phyloP scores from a whole-genome alignment of 345 rosid species.

The Hibiscus trionum region DNA sequence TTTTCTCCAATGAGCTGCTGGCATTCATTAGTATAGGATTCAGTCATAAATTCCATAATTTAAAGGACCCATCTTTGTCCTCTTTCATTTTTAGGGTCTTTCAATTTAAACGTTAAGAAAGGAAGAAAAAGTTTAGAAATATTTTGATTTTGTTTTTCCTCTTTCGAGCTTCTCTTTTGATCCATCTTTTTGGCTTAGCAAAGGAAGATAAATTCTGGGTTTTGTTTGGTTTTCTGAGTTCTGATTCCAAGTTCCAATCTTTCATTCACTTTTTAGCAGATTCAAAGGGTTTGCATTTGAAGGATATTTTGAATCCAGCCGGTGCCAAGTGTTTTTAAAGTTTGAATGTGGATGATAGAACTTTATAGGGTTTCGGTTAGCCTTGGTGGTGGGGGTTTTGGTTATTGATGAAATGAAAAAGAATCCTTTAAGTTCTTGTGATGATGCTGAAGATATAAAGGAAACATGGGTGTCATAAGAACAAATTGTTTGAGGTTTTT shows the following conservation, averaged over 20 bases:
- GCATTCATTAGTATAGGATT: not conserved
- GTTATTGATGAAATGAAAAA: slow-evolving; percentile 30
- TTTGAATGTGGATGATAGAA: not conserved
- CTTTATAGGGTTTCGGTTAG: slow-evolving; percentile 11
- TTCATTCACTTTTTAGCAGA: not conserved
- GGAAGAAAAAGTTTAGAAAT: not conserved
- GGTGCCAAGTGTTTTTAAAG: not conserved
- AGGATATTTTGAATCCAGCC: not conserved
- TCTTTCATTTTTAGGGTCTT: not conserved
- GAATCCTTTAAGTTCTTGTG: slow-evolving; percentile 9
- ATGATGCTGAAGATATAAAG: slow-evolving; percentile 8
- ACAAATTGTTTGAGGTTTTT: slow-evolving; percentile 22
- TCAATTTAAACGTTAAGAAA: not conserved
- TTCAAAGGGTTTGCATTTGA: not conserved
- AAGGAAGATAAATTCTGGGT: slow-evolving; percentile 11
- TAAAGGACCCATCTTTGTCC: not conserved
- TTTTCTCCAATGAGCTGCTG: not conserved
- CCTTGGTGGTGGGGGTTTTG: not conserved
- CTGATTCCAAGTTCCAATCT: slow-evolving; percentile 7
- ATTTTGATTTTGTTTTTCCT: too few species aligned
- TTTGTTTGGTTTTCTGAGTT: not conserved
- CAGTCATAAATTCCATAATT: not conserved
- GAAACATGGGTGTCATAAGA: slow-evolving; percentile 24
- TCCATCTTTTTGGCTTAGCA: slow-evolving; percentile 9
- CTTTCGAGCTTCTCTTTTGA: not conserved